Evolutionary conservation across 176 grass and related monocot species (phyloP).

Genomic region (Ensete ventricosum): DNA sequence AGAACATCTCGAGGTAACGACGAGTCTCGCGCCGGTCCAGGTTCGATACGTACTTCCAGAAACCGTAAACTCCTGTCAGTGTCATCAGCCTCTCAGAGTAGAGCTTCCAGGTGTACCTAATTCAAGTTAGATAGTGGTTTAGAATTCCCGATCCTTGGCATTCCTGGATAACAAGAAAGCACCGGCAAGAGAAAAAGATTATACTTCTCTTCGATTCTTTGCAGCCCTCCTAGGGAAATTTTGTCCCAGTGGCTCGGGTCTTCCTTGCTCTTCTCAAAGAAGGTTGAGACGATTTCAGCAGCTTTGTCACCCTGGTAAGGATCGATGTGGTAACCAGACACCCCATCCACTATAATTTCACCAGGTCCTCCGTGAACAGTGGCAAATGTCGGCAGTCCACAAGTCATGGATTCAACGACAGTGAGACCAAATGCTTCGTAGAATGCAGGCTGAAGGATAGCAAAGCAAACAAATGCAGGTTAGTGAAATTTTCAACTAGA

Average conservation of each 20-base stretch:
- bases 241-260: slow-evolving; percentile 65
- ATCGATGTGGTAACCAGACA: slow-evolving; percentile 94
- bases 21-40: slow-evolving; percentile 88
- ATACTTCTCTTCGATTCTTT: slow-evolving; percentile 98
- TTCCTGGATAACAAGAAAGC: not conserved
- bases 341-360: slow-evolving; percentile 88
- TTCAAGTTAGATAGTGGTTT: not conserved
- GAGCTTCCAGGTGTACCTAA: slow-evolving; percentile 91
- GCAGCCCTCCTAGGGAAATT: slow-evolving; percentile 68
- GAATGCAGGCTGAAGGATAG: slow-evolving; percentile 65
- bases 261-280: slow-evolving; percentile 69
- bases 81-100: slow-evolving; percentile 99
- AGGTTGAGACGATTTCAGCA: slow-evolving; percentile 55
- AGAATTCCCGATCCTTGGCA: not conserved
- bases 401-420: slow-evolving; percentile 93
- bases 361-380: slow-evolving; percentile 81
- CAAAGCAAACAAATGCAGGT: not conserved
- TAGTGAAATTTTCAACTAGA: not conserved
- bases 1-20: slow-evolving; percentile 98
- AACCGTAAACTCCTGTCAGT: slow-evolving; percentile 80
- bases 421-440: slow-evolving; percentile 96
- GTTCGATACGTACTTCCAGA: slow-evolving; percentile 99
- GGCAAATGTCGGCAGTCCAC: slow-evolving; percentile 85
- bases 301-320: slow-evolving; percentile 94
- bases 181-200: not conserved